Evolutionary conservation across 257 asterid species (phyloP).

Genomic region (Fraxinus anomala): DNA sequence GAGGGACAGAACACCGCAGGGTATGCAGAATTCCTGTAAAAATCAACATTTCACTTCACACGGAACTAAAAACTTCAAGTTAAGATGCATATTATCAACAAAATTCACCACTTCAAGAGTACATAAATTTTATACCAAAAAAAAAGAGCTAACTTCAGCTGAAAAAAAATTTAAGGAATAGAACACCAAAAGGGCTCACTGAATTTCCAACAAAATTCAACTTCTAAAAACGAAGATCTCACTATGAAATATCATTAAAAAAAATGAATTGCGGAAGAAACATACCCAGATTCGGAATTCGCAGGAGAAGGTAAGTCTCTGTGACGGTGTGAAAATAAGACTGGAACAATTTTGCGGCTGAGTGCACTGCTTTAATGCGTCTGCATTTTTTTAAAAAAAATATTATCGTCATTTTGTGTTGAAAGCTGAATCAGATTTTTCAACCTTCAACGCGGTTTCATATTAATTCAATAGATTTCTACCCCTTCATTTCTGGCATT

Average conservation of each 20-base stretch:
- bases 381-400: neutral
- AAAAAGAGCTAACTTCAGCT: neutral
- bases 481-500: neutral
- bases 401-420: neutral
- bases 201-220: conserved; percentile 18
- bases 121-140: neutral
- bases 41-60: neutral
- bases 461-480: neutral
- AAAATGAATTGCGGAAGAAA: neutral
- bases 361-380: neutral
- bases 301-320: neutral
- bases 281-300: neutral
- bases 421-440: neutral
- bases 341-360: neutral
- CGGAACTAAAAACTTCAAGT: neutral
- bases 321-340: neutral
- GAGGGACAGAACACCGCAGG: neutral
- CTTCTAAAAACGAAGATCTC: conserved; percentile 1
- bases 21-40: neutral
- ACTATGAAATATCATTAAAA: neutral
- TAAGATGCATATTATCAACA: neutral
- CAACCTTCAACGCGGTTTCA: conserved; percentile 7
- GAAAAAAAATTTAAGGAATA: neutral
- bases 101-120: neutral
- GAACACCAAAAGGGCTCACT: neutral